A percentile compares a stretch with the other conserved stretches of the same genome.
Evolutionary conservation across 768 basidiomycete genomes (phyloP).

Genomic region (Megacollybia marginata): DNA sequence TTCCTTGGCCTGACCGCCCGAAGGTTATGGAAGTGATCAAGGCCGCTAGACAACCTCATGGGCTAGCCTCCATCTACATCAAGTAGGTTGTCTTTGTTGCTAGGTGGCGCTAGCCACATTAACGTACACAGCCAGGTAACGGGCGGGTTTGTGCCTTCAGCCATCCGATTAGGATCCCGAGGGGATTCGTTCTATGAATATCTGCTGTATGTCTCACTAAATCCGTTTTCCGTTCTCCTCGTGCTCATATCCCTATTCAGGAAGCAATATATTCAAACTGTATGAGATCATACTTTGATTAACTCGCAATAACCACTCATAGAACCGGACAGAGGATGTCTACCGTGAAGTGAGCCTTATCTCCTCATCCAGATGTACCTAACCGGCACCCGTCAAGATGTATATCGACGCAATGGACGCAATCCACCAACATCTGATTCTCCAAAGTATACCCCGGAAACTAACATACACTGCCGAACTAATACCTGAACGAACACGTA

Average conservation of each 20-base stretch:
- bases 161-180: constrained; percentile 84
- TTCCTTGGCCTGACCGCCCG: neutral
- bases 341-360: constrained; percentile 59
- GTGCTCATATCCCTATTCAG: constrained; percentile 16
- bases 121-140: constrained; percentile 23
- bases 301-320: neutral
- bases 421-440: constrained; percentile 68
- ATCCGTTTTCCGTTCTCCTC: neutral
- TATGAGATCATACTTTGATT: constrained; percentile 16
- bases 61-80: constrained; percentile 81
- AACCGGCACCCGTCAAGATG: constrained; percentile 46
- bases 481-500: constrained; percentile 41
- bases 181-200: constrained; percentile 96
- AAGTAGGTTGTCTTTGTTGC: constrained; percentile 38
- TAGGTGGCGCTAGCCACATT: neutral
- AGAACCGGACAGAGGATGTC: constrained; percentile 68
- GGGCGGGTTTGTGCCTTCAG: constrained; percentile 46
- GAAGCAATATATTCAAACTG: constrained; percentile 82
- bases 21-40: constrained; percentile 67
- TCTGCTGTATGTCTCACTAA: constrained; percentile 46
- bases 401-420: constrained; percentile 83
- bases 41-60: constrained; percentile 52
- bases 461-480: constrained; percentile 82
- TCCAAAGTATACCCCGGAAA: constrained; percentile 47
- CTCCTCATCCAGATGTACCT: neutral